Conservation (phyloP, 441 rosid genomes). For the Hura crepitans region DNA sequence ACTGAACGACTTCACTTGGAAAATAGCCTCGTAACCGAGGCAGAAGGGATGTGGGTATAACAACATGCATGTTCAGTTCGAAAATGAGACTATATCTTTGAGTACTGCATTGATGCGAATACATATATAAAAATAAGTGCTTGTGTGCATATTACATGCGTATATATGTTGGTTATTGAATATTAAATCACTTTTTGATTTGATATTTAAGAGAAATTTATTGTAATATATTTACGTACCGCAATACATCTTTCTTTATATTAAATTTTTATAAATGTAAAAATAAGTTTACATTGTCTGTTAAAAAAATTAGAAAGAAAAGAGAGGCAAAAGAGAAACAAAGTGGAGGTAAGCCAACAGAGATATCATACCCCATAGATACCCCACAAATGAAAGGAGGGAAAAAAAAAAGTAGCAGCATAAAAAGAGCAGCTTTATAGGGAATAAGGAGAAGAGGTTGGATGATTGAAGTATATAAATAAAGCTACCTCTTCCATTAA, state of each 20-base stretch:
- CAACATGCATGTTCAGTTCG: constrained; percentile 32
- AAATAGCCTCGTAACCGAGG: constrained; percentile 21
- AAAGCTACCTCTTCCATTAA: constrained; percentile 23
- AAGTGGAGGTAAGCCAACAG: constrained; percentile 44
- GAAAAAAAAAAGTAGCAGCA: constrained; percentile 9
- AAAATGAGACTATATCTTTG: constrained; percentile 35
- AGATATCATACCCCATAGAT: constrained; percentile 27
- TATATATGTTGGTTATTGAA: too few relatives aligned
- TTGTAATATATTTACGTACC: too few relatives aligned
- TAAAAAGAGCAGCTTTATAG: constrained; percentile 48
- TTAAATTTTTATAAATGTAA: not conserved
- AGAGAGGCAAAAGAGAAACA: constrained; percentile 28
- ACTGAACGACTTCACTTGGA: constrained; percentile 1
- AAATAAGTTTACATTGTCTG: constrained; percentile 14
- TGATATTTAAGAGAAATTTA: too few relatives aligned
- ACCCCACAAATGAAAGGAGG: constrained; percentile 41
- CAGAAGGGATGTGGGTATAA: constrained; percentile 26
- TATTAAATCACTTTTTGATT: too few relatives aligned
- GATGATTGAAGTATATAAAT: constrained; percentile 50
- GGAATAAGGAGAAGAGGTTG: constrained; percentile 45
- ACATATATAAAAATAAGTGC: constrained; percentile 13
- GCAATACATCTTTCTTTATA: too few relatives aligned
- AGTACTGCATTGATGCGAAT: constrained; percentile 9
- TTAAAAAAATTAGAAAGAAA: constrained; percentile 13
- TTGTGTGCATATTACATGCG: too few relatives aligned